Conservation (phyloP, 306 rosid genomes). For the Luffa acutangula region DNA sequence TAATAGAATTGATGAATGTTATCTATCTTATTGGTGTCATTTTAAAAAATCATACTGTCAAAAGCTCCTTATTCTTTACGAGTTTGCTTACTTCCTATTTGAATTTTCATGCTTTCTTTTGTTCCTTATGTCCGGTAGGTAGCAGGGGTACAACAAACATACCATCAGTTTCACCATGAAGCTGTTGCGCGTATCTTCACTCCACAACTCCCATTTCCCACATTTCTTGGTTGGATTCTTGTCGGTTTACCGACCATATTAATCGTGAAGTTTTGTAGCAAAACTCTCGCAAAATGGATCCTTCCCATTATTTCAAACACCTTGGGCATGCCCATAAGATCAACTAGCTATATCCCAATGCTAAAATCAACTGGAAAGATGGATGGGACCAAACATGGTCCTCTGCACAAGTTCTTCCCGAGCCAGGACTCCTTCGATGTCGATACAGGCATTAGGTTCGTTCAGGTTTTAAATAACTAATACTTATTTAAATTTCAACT, state of each 20-base stretch:
- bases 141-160: conserved; percentile 85
- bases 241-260: conserved; percentile 83
- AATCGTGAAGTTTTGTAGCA: conserved; percentile 77
- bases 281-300: conserved; percentile 81
- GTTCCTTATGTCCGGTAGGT: conserved; percentile 32
- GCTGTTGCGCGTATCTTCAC: conserved; percentile 54
- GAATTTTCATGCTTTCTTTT: neutral
- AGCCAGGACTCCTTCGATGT: conserved; percentile 51
- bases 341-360: conserved; percentile 59
- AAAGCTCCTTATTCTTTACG: neutral
- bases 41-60: neutral
- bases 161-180: conserved; percentile 82
- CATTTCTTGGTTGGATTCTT: conserved; percentile 59
- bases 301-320: conserved; percentile 71
- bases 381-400: conserved; percentile 28
- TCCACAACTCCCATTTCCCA: conserved; percentile 31
- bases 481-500: too few relatives aligned
- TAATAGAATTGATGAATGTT: neutral
- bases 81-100: too few relatives aligned
- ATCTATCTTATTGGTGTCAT: neutral
- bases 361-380: conserved; percentile 29
- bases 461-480: conserved; percentile 22
- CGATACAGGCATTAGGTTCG: conserved; percentile 78
- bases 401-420: conserved; percentile 39
- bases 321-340: conserved; percentile 68